Evolutionary conservation across 768 basidiomycete species (phyloP).

Genomic region (Arthromyces matolae): DNA sequence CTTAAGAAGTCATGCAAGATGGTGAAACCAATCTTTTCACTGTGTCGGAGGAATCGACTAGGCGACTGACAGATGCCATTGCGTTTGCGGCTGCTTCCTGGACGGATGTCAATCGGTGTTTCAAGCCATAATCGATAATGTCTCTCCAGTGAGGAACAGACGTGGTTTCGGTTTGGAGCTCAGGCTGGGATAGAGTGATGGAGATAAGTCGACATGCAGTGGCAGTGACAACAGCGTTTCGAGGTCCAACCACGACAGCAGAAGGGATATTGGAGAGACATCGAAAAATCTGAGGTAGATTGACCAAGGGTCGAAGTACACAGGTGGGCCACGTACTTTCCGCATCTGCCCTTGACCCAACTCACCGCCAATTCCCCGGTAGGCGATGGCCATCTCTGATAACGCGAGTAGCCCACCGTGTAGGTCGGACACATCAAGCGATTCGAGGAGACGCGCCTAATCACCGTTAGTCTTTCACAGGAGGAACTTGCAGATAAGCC

Average conservation of each 20-base stretch:
- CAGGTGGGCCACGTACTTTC: slow-evolving; percentile 36
- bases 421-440: slow-evolving; percentile 64
- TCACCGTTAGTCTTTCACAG: neutral
- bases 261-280: slow-evolving; percentile 55
- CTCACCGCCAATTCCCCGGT: slow-evolving; percentile 30
- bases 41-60: slow-evolving; percentile 59
- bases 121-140: slow-evolving; percentile 69
- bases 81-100: slow-evolving; percentile 78
- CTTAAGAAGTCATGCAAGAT: slow-evolving; percentile 2
- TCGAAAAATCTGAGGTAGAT: slow-evolving; percentile 54
- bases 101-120: slow-evolving; percentile 56
- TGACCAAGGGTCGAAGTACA: neutral
- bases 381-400: slow-evolving; percentile 67
- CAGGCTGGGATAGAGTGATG: slow-evolving; percentile 54
- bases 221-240: slow-evolving; percentile 68
- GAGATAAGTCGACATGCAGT: slow-evolving; percentile 73
- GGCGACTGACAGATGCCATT: slow-evolving; percentile 63
- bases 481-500: slow-evolving; percentile 4
- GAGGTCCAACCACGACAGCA: slow-evolving; percentile 54
- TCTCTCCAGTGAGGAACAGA: slow-evolving; percentile 60
- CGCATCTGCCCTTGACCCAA: slow-evolving; percentile 35
- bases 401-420: slow-evolving; percentile 82
- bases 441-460: slow-evolving; percentile 55
- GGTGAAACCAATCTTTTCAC: slow-evolving; percentile 67
- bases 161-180: slow-evolving; percentile 41